Evolutionary conservation across 2,329 filamentous ascomycete species (phyloP), one percentile per base, ranked within the genome.

Genomic region (Diaporthe vaccinii): DNA sequence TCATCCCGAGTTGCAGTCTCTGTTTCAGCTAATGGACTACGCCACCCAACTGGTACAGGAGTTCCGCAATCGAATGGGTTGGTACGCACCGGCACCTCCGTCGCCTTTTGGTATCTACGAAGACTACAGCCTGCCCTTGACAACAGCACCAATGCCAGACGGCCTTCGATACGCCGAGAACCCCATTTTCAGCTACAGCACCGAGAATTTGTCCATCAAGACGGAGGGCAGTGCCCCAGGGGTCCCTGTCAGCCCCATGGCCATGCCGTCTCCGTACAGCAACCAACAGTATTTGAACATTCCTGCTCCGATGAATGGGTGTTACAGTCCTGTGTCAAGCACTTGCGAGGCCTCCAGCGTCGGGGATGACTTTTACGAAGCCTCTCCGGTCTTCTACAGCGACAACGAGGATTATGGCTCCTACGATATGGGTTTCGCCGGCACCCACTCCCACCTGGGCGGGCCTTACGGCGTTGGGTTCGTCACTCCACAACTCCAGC

Each of bases 1-100:
- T 22, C 89, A 91, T 36, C 84, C 89, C 57, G 90, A 92, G 80
- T 90, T 91, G 41, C 91, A 92, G 15, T 61, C 75, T 8, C 57
- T 72, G 44, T 84, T 94, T 76, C 86, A 87, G 7, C 87, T 95
- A 58, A 94, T 95, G 91, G 91, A 94, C 79, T 92, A 92, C 77
- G 93, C 94, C 25, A 91, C 93, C 73, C 89, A 94, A 78, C 91
- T 91, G 62, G 91, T 94, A 73, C 86, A 87, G 74, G 91, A 92
- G 79, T 95, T 95, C 84, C 91, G 92, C 79, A 87, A 86, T 49
- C 90, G 92, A 78, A 92, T 94, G 87, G 91, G 93, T 65, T 94
- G 91, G 91, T 82, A 87, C 59, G 88, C 91, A 76, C 91, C 91
- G 15, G 85, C 87, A 77, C 86, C 65, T 41, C 89, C 77, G 91